Base-by-base conservation (phyloP, 352 stramenopile species). In the Peronosclerospora sorghi region DNA sequence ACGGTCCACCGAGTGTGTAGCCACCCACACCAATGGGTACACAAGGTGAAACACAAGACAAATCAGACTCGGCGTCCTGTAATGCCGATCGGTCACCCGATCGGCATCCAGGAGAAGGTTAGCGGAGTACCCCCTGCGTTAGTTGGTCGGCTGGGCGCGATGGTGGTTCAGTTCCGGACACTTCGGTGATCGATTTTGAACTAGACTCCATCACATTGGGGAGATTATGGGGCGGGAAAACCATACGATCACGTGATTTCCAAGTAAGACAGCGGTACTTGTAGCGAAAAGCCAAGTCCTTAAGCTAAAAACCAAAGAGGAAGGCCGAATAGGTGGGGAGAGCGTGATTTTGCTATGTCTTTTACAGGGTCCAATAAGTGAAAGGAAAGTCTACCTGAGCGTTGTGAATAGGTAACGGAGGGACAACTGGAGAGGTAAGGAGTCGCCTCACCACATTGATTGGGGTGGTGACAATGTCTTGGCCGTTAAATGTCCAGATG, bases 191-290 rank as follows among this genome's bases (percentile, higher is more conserved):
- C n/a, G n/a, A n/a, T n/a, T n/a, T n/a, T n/a, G n/a, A n/a, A n/a
- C n/a, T n/a, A n/a, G n/a, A n/a, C n/a, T n/a, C n/a, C n/a, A n/a
- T n/a, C n/a, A n/a, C n/a, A n/a, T n/a, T n/a, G n/a, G n/a, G n/a
- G n/a, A n/a, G 24, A 36, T 41, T 46, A 28, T 5, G 30, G 0
- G 6, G 21, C 6, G 1, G 13, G 8, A 19, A 18, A 51, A 8
- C 21, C 29, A 18, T 46, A 15, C 26, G 41, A 19, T 36, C 35
- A 51, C 12, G 20, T n/a, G 12, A 34, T 32, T 46, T 15, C 1
- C 7, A 2, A n/a, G 27, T 35, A 12, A 32, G 38, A 28, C 38
- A 47, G 1, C 30, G 9, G 12, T 41, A 47, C 17, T 53, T 53
- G n/a, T 32, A 47, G 2, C 45, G 8, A 32, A 53, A 36, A 14